Base-by-base conservation (phyloP, 345 rosid genomes). In the Moringa oleifera region DNA sequence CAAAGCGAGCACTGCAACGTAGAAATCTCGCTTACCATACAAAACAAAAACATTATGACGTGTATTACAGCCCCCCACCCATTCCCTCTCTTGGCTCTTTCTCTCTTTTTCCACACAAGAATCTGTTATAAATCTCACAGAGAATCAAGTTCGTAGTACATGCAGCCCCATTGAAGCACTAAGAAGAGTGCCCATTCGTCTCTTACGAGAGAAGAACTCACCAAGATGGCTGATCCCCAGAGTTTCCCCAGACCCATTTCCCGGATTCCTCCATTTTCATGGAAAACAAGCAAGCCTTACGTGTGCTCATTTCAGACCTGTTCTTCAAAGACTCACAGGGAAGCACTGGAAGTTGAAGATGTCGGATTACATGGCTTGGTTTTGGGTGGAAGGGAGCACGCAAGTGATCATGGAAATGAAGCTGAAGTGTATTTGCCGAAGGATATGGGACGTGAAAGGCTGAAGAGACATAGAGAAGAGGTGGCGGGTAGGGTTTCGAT, bases 391-490 rank as follows among this genome's bases (percentile, higher is more conserved):
- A n/a, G 49, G 4, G 57, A 65, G n/a, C 23, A 23, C 7, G 22
- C 1, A 7, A 19, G 8, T 8, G 66, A 28, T 19, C 9, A 51
- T 51, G 20, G 8, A 28, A 36, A 56, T 25, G 23, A 47, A 19
- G 49, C 7, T 20, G 62, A 33, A 4, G 31, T 46, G 3, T 33
- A 51, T 31, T 20, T 37, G 60, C 62, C 54, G 10, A 28, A 28
- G 8, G 33, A 28, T 28, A 2, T 8, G 19, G 93, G 90, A 58
- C 80, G 84, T 0, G 93, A 89, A 66, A 78, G 80, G 74, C 80
- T 84, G 20, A 86, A 83, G 79, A 81, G 83, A 68, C 87, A 82
- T 57, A 63, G 85, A 59, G 81, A 79, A 53, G 89, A 78, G 52
- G 75, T 82, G 50, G 80, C 79, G 0, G 92, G 96, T 18, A 61